Evolutionary conservation across 2,329 filamentous ascomycete genomes (phyloP).

Genomic region (Bisporella sp.): DNA sequence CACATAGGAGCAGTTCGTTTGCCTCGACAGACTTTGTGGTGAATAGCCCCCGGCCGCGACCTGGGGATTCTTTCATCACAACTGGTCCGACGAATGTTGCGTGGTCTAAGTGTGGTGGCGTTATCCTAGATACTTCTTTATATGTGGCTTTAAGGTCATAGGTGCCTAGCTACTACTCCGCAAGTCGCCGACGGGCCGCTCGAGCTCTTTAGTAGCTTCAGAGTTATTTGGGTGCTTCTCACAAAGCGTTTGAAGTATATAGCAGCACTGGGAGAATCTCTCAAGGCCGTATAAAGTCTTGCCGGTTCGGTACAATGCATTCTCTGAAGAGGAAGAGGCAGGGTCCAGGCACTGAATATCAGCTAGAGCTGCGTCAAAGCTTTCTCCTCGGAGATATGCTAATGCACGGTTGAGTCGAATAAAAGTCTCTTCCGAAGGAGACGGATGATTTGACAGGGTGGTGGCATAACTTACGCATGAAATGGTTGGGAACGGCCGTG

Average conservation of each 20-base stretch:
- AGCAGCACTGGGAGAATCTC: slow-evolving; percentile 5
- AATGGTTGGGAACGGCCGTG: slow-evolving; percentile 14
- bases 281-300: slow-evolving; percentile 7
- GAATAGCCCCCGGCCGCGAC: slow-evolving; percentile 8
- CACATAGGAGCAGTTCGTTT: slow-evolving; percentile 13
- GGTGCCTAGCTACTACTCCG: slow-evolving; percentile 9
- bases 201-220: not conserved
- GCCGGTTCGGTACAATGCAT: slow-evolving; percentile 4
- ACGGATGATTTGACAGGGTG: slow-evolving; percentile 14
- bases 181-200: slow-evolving; percentile 5
- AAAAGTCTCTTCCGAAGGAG: slow-evolving; percentile 25
- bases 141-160: slow-evolving; percentile 11
- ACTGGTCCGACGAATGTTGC: slow-evolving; percentile 10
- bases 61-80: slow-evolving; percentile 2
- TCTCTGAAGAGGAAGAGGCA: not conserved
- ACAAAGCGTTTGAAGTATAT: slow-evolving; percentile 5
- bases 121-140: slow-evolving; percentile 5
- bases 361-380: slow-evolving; percentile 29
- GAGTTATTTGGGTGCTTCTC: slow-evolving; percentile 5
- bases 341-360: slow-evolving; percentile 14
- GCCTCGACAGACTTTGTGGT: slow-evolving; percentile 9
- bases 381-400: slow-evolving; percentile 24
- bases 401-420: slow-evolving; percentile 30
- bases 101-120: slow-evolving; percentile 9
- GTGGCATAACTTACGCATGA: slow-evolving; percentile 17